Conservation (phyloP, 306 rosid genomes). For the Casuarina equisetifolia region DNA sequence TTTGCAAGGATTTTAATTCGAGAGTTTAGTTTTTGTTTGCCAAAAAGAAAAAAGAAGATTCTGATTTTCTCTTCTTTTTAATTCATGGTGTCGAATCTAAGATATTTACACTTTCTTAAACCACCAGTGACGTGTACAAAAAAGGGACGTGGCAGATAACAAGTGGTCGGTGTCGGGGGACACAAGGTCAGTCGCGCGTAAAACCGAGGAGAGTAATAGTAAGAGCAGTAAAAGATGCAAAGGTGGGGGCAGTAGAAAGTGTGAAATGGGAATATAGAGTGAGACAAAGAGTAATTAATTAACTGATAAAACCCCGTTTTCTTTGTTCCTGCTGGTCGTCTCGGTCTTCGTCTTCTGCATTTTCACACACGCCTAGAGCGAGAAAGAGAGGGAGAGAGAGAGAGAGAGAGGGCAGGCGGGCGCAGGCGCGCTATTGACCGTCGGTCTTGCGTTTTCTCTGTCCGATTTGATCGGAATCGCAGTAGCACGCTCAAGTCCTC, state of each 20-base stretch:
- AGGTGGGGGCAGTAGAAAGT: neutral
- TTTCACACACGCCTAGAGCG: neutral
- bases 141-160: neutral
- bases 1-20: no score
- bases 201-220: no score
- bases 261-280: neutral
- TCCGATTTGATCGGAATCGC: slow-evolving; percentile 9
- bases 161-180: neutral
- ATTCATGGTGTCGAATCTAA: no score
- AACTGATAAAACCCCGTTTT: neutral
- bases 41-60: no score
- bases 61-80: no score
- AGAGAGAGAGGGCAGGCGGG: neutral
- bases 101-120: no score
- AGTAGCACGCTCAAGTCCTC: neutral
- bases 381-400: neutral
- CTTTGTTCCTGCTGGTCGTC: neutral
- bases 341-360: slow-evolving; percentile 6
- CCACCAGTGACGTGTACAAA: no score
- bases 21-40: no score
- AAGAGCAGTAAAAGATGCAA: no score
- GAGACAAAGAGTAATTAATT: slow-evolving; percentile 2
- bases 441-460: neutral
- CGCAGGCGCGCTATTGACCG: neutral
- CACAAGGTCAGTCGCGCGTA: neutral